Evolutionary conservation across 257 asterid species (phyloP).

Genomic region (Ehretia macrophylla): DNA sequence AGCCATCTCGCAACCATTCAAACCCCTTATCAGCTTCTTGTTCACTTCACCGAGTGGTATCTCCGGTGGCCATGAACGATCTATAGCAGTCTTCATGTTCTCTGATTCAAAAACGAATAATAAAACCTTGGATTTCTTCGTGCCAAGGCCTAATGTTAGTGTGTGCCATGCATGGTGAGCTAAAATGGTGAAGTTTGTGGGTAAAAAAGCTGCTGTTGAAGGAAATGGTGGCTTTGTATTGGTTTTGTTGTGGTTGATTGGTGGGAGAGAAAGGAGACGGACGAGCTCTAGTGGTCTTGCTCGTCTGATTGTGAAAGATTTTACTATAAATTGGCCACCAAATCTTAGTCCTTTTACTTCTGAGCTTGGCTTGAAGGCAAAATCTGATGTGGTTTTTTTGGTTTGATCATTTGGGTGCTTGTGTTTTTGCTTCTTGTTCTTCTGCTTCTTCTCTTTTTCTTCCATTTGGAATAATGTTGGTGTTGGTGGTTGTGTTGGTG

Average conservation of each 20-base stretch:
- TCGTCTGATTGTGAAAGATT: conserved; percentile 88
- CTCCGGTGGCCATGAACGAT: conserved; percentile 75
- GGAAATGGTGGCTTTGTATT: conserved; percentile 29
- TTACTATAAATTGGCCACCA: conserved; percentile 90
- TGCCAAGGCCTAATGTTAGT: conserved; percentile 83
- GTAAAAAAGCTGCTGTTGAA: conserved; percentile 76
- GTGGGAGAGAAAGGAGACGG: conserved; percentile 78
- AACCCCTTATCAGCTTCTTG: conserved; percentile 64
- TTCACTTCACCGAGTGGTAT: conserved; percentile 93
- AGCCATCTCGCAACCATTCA: conserved; percentile 73
- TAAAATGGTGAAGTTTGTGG: conserved; percentile 91
- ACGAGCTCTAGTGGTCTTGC: conserved; percentile 64
- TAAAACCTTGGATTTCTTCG: conserved; percentile 78
- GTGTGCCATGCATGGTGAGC: conserved; percentile 99
- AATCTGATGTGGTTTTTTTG: conserved; percentile 47
- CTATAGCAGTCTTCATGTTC: conserved; percentile 48
- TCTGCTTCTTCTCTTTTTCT: conserved; percentile 35
- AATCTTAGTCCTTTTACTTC: conserved; percentile 87
- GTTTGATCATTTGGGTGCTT: conserved; percentile 77
- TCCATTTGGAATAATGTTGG: conserved; percentile 37
- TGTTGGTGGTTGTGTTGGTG: conserved; percentile 2
- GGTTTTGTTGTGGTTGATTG: conserved; percentile 10
- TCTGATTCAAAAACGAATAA: conserved; percentile 86
- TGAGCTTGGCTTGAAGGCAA: conserved; percentile 59
- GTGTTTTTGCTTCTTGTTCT: conserved; percentile 60